Conservation (phyloP, 106 monocot species). For the Dioscorea zingiberensis region DNA sequence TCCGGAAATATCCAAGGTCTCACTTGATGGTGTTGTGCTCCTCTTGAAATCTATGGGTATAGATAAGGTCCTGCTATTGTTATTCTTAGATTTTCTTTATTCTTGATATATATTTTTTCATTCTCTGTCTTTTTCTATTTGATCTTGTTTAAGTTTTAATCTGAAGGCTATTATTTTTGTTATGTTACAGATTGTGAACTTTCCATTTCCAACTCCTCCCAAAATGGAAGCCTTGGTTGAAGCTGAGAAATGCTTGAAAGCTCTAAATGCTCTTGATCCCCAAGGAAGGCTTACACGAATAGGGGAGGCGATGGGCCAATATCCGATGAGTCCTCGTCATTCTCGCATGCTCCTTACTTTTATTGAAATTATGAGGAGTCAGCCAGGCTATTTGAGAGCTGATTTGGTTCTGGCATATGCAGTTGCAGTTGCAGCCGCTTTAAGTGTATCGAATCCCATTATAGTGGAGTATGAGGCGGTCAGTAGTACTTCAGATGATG, state of each 20-base stretch:
- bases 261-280: constrained; percentile 71
- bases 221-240: constrained; percentile 48
- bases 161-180: not conserved
- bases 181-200: constrained; percentile 69
- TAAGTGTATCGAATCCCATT: constrained; percentile 87
- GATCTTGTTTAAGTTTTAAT: not conserved
- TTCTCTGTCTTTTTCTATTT: constrained; percentile 1
- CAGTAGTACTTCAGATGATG: constrained; percentile 14
- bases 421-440: constrained; percentile 68
- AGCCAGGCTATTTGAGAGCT: constrained; percentile 41
- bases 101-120: no score
- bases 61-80: constrained; percentile 52
- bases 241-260: constrained; percentile 73
- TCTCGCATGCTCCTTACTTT: constrained; percentile 80
- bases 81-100: not conserved
- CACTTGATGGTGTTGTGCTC: constrained; percentile 90
- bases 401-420: constrained; percentile 73
- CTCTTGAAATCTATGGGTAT: constrained; percentile 86
- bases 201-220: constrained; percentile 96
- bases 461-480: constrained; percentile 29
- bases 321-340: constrained; percentile 92
- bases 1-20: constrained; percentile 78
- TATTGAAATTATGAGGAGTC: constrained; percentile 54
- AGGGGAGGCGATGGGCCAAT: constrained; percentile 86
- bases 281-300: constrained; percentile 48